Evolutionary conservation across 2,329 filamentous ascomycete species (phyloP).

Genomic region (Fusarium guadeloupense): DNA sequence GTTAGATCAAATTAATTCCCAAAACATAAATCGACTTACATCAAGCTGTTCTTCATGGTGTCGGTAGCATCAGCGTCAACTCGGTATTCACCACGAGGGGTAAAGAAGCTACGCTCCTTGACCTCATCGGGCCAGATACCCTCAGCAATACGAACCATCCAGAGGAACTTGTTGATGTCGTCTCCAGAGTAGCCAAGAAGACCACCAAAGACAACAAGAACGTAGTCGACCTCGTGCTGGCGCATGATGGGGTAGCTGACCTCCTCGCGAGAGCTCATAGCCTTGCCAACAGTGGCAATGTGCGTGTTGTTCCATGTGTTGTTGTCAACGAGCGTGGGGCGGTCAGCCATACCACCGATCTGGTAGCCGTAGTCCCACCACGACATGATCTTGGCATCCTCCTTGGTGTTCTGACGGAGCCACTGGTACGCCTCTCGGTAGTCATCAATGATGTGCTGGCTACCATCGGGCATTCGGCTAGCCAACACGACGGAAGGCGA

Average conservation of each 20-base stretch:
- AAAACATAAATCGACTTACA: slow-evolving; percentile 68
- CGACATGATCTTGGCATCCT: slow-evolving; percentile 98
- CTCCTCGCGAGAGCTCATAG: slow-evolving; percentile 97
- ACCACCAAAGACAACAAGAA: slow-evolving; percentile 96
- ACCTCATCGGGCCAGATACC: slow-evolving; percentile 99
- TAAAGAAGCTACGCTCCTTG: slow-evolving; percentile 97
- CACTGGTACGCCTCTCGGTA: slow-evolving; percentile 99
- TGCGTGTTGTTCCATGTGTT: slow-evolving; percentile 99
- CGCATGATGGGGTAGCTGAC: slow-evolving; percentile 99
- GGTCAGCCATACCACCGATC: slow-evolving; percentile 98
- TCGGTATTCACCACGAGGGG: slow-evolving; percentile 89
- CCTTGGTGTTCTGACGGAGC: slow-evolving; percentile 94
- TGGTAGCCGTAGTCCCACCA: slow-evolving; percentile 99
- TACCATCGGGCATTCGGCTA: slow-evolving; percentile 90
- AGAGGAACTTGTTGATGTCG: slow-evolving; percentile 99
- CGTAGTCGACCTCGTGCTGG: slow-evolving; percentile 98
- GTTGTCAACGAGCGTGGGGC: slow-evolving; percentile 97
- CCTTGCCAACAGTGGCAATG: slow-evolving; percentile 98
- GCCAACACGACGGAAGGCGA: slow-evolving; percentile 97
- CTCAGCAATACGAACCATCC: slow-evolving; percentile 99
- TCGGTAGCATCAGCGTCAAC: slow-evolving; percentile 94
- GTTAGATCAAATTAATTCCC: slow-evolving; percentile 15
- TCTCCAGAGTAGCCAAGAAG: slow-evolving; percentile 97
- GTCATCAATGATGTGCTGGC: slow-evolving; percentile 98
- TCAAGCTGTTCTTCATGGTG: slow-evolving; percentile 98